Conservation (phyloP, 2,329 filamentous ascomycete species). For the Fusarium hostae region DNA sequence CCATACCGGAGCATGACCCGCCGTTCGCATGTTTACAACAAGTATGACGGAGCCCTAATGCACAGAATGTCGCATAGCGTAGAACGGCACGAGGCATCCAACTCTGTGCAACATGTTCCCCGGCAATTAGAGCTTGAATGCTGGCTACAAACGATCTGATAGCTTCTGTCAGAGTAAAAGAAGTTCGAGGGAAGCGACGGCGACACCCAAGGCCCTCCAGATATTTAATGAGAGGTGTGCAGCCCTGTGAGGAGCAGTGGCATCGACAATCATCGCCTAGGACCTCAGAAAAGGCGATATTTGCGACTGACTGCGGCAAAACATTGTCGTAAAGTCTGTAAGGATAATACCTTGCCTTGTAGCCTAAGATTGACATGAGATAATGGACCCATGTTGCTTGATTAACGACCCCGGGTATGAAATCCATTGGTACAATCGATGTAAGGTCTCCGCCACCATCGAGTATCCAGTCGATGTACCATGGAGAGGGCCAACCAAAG, state of each 20-base stretch:
- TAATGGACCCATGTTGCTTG: background rate
- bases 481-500: fast-evolving
- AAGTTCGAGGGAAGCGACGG: background rate
- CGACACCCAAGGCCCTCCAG: background rate
- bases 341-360: background rate
- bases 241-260: background rate
- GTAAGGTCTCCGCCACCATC: fast-evolving
- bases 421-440: fast-evolving
- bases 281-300: fast-evolving
- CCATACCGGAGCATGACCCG: fast-evolving
- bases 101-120: fast-evolving
- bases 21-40: background rate
- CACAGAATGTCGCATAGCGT: fast-evolving
- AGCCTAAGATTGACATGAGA: fast-evolving
- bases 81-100: background rate
- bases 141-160: background rate
- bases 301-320: background rate
- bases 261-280: background rate
- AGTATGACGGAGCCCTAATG: background rate
- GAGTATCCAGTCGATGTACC: background rate
- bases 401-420: fast-evolving
- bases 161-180: fast-evolving
- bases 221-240: background rate
- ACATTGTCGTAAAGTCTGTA: fast-evolving
- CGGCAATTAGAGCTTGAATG: fast-evolving